Evolutionary conservation across 306 rosid genomes (phyloP).

Genomic region (Sindora glabra): DNA sequence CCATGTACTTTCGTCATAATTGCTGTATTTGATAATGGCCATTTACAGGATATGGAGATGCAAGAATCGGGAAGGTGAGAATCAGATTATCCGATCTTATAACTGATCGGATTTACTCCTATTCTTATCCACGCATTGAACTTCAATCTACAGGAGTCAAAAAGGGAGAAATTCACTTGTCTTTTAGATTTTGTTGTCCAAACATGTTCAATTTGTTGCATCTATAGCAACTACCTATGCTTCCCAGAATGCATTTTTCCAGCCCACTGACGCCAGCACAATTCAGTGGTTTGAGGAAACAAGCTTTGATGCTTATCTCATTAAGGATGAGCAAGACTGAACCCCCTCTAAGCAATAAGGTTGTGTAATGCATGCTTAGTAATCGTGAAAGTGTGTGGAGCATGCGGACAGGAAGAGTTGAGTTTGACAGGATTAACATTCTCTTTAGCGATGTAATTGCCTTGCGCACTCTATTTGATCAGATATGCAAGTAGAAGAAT

Average conservation of each 20-base stretch:
- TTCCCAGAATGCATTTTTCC: constrained; percentile 8
- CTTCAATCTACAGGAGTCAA: constrained; percentile 29
- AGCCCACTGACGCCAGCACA: constrained; percentile 14
- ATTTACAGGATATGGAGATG: constrained; percentile 9
- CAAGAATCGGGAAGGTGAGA: constrained; percentile 29
- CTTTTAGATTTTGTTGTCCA: constrained; percentile 18
- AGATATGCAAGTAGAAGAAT: constrained; percentile 21
- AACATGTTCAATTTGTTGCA: not conserved
- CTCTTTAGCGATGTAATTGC: not conserved
- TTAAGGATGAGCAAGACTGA: constrained; percentile 20
- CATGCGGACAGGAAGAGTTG: constrained; percentile 23
- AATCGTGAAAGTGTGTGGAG: constrained; percentile 26
- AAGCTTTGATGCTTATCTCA: not conserved
- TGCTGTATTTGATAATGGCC: constrained; percentile 23
- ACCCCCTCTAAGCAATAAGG: constrained; percentile 20
- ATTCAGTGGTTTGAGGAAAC: constrained; percentile 11
- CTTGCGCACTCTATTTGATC: not conserved
- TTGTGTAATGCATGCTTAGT: constrained; percentile 29
- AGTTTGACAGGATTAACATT: constrained; percentile 18
- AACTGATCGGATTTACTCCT: not conserved
- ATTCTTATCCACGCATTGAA: constrained; percentile 22
- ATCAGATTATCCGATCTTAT: constrained; percentile 15
- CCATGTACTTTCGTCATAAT: constrained; percentile 23
- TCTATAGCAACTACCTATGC: constrained; percentile 21
- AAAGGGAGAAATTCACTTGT: constrained; percentile 31